Base-by-base conservation (phyloP, 768 basidiomycete species). In the Paxillus rubicundulus region DNA sequence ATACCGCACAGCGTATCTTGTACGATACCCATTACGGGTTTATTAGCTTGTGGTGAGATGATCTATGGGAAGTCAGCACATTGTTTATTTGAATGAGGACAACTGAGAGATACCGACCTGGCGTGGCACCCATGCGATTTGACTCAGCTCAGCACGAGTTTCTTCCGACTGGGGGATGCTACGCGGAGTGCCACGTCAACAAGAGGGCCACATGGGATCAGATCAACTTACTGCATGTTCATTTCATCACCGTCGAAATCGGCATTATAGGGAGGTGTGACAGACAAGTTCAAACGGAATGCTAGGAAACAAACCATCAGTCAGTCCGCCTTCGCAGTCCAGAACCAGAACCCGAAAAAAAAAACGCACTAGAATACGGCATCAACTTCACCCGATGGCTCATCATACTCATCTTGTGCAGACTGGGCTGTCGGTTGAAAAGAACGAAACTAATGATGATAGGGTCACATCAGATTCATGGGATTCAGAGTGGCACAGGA, bases 361-460 rank as follows among this genome's bases (percentile, higher is more conserved):
- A 47, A 2, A 8, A 80, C 92, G 69, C 63, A 95, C 92, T 98
- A 18, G 95, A 98, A 72, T 98, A 98, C 12, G 92, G 90, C 94
- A 98, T 97, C 54, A 98, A 75, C 64, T 89, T 92, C 28, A 98
- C 91, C 33, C 95, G 85, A 75, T 98, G 97, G 70, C 91, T 91
- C 97, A 98, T 98, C 97, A 98, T 98, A 79, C 93, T 96, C 97
- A 98, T 98, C 72, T 99, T 99, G 72, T 99, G 97, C 70, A 98
- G 72, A 80, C 86, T 90, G 10, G 97, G 97, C 67, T 99, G 97
- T 48, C 97, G 95, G 70, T 99, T 98, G 77, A 99, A 98, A 47
- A 99, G 75, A 52, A 70, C 59, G 45, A 64, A 58, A 21, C 58
- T 60, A 7, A 21, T 0, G 61, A 36, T 38, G 16, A 6, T 59